Conservation (phyloP, 805 yeast species). For the Schwanniomyces yamadae region DNA sequence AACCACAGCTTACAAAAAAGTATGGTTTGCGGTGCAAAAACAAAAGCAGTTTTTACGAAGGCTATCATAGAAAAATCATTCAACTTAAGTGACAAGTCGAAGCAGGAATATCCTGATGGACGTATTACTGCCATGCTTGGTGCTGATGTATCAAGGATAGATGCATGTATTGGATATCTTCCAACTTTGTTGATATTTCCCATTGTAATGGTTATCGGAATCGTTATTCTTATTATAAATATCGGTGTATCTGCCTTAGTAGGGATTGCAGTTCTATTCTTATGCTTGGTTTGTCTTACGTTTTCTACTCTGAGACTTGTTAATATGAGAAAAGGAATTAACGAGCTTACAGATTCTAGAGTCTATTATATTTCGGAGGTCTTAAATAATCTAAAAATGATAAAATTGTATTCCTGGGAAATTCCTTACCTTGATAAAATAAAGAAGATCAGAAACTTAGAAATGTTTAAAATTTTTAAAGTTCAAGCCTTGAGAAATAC, state of each 20-base stretch:
- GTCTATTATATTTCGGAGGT: slow-evolving; percentile 14
- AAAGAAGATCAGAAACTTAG: slow-evolving; percentile 9
- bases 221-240: slow-evolving; percentile 15
- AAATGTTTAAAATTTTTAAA: slow-evolving; percentile 10
- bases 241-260: slow-evolving; percentile 16
- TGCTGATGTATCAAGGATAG: slow-evolving; percentile 17
- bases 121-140: slow-evolving; percentile 15
- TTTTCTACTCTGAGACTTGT: slow-evolving; percentile 8
- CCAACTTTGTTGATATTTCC: slow-evolving; percentile 12
- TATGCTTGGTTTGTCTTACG: slow-evolving; percentile 9
- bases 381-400: slow-evolving; percentile 16
- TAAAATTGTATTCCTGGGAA: slow-evolving; percentile 21
- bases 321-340: slow-evolving; percentile 8
- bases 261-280: slow-evolving; percentile 15
- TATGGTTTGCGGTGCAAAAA: slow-evolving; percentile 13
- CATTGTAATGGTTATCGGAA: slow-evolving; percentile 10
- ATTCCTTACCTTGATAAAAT: slow-evolving; percentile 14
- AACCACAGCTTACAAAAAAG: slow-evolving; percentile 13
- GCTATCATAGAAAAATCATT: slow-evolving; percentile 14
- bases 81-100: slow-evolving; percentile 10
- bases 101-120: slow-evolving; percentile 12
- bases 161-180: slow-evolving; percentile 10
- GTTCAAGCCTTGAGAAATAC: slow-evolving; percentile 14
- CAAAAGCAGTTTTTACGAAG: slow-evolving; percentile 11
- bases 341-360: slow-evolving; percentile 14